Conservation (phyloP, 768 basidiomycete species). For the Lentinus brumalis region DNA sequence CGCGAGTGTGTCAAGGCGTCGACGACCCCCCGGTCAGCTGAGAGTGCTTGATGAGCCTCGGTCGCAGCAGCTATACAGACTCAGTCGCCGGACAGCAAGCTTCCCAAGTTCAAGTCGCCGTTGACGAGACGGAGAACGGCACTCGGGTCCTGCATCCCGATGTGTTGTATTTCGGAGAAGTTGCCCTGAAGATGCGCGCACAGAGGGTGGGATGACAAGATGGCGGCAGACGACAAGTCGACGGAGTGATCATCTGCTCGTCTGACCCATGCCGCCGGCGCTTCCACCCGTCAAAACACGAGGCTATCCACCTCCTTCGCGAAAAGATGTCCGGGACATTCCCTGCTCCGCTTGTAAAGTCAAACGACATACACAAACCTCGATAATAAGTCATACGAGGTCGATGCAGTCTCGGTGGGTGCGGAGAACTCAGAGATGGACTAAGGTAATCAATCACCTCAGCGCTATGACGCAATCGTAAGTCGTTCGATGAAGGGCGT, state of each 20-base stretch:
- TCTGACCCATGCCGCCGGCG: not conserved
- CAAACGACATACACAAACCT: too few relatives aligned
- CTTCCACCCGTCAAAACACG: not conserved
- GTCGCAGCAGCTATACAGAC: not conserved
- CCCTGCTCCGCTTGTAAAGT: too few relatives aligned
- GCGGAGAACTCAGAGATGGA: too few relatives aligned
- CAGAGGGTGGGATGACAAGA: not conserved
- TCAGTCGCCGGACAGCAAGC: not conserved
- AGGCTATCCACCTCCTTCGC: conserved; percentile 14
- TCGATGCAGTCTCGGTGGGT: too few relatives aligned
- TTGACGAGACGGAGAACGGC: not conserved
- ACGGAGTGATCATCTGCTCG: not conserved
- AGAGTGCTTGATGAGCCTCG: not conserved
- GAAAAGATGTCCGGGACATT: too few relatives aligned
- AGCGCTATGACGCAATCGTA: too few relatives aligned
- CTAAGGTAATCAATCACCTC: too few relatives aligned
- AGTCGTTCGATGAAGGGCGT: too few relatives aligned
- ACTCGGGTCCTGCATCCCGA: not conserved
- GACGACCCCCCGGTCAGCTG: not conserved
- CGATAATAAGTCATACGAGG: too few relatives aligned
- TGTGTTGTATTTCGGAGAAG: not conserved
- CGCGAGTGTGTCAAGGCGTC: conserved; percentile 1
- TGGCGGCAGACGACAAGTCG: not conserved
- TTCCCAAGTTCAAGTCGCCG: conserved; percentile 1
- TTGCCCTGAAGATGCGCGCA: not conserved